A percentile compares a stretch with the other conserved stretches of the same genome.
Conservation (phyloP, 139 green algal genomes). For the Parachlorella kessleri region DNA sequence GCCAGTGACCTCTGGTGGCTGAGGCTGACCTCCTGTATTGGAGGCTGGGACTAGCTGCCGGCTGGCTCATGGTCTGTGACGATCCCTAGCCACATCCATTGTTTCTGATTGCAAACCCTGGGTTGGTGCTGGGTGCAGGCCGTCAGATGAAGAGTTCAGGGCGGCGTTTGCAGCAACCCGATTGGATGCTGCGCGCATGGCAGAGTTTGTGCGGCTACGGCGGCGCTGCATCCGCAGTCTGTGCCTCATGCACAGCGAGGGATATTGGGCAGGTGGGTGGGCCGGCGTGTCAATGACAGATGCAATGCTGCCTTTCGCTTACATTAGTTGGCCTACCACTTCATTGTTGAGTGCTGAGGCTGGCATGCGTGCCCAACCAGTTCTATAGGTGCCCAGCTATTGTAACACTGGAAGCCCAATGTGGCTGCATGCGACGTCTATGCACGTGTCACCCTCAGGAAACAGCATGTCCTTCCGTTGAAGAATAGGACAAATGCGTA, state of each 20-base stretch:
- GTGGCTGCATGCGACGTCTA: neutral
- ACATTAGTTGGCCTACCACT: too few relatives aligned
- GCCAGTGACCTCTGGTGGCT: too few relatives aligned
- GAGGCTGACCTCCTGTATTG: too few relatives aligned
- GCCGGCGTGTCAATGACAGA: too few relatives aligned
- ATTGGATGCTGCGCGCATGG: constrained; percentile 42
- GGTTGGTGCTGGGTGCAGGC: neutral
- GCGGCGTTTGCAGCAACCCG: constrained; percentile 17
- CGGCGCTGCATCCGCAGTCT: constrained; percentile 33
- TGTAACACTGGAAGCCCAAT: neutral
- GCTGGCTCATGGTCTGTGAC: neutral
- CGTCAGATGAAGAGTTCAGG: neutral
- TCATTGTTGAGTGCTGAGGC: neutral
- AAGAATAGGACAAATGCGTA: neutral
- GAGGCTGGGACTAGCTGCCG: too few relatives aligned
- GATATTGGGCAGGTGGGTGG: constrained; percentile 35
- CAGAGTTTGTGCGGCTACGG: constrained; percentile 50
- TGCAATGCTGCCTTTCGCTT: neutral
- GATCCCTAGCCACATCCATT: neutral
- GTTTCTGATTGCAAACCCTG: neutral
- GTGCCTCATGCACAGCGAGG: constrained; percentile 59
- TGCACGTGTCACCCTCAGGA: neutral
- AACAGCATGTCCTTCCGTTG: neutral
- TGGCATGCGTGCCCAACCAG: neutral
- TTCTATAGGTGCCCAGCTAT: neutral